Percentiles rank a stretch among this genome's conserved stretches.
Evolutionary conservation across 495 filamentous ascomycete genomes (phyloP).

Genomic region (Ascodesmis nigricans): DNA sequence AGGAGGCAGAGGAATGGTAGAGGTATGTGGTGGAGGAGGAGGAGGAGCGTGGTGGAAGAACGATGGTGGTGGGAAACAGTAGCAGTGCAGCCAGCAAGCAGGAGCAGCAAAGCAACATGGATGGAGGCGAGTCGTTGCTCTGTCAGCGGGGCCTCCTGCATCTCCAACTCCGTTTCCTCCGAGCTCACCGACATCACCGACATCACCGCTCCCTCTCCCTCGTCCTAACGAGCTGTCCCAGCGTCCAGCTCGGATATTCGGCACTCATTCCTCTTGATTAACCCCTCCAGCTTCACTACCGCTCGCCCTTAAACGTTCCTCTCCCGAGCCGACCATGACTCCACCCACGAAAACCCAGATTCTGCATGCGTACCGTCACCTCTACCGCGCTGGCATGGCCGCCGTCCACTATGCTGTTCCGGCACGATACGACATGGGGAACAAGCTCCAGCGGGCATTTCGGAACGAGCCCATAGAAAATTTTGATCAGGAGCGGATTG

Average conservation of each 20-base stretch:
- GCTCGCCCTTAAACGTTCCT: no score
- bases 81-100: slow-evolving; percentile 2
- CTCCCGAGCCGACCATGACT: slow-evolving; percentile 6
- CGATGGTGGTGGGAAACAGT: neutral
- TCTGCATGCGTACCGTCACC: slow-evolving; percentile 52
- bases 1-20: neutral
- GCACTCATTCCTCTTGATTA: no score
- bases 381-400: slow-evolving; percentile 50
- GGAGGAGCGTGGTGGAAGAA: neutral
- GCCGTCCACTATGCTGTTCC: slow-evolving; percentile 67
- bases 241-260: no score
- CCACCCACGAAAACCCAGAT: slow-evolving; percentile 24
- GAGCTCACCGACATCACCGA: neutral
- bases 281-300: no score
- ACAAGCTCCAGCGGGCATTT: slow-evolving; percentile 48
- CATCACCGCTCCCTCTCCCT: neutral
- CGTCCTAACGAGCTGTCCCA: no score
- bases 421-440: slow-evolving; percentile 40
- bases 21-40: slow-evolving; percentile 1
- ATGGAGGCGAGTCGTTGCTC: neutral
- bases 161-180: neutral
- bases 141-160: neutral
- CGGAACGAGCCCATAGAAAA: slow-evolving; percentile 31
- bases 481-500: slow-evolving; percentile 38
- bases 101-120: slow-evolving; percentile 1